These are phyloP conservation scores for Boletus vermiculosoides DNA, from an alignment of 768 basidiomycete species.

Conservation along the genomic window DNA sequence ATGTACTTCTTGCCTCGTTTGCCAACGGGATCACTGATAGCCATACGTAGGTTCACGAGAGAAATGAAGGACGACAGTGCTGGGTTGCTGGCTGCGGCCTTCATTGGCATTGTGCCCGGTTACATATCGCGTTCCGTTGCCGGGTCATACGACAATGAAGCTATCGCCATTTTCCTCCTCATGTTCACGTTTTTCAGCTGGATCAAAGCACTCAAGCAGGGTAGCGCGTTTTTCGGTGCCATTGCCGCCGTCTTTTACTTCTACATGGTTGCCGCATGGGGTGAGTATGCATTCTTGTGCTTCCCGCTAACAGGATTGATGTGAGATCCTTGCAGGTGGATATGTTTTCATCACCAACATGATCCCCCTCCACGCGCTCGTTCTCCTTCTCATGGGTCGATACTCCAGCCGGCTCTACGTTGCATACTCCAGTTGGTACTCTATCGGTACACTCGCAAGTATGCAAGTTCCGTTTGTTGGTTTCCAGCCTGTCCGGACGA, in stretches of 20 bases:
- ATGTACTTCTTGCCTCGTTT: constrained; percentile 26
- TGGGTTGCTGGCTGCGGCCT: constrained; percentile 94
- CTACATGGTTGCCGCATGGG: constrained; percentile 99
- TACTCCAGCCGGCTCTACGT: constrained; percentile 91
- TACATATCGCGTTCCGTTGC: constrained; percentile 99
- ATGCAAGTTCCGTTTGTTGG: constrained; percentile 99
- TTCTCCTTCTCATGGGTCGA: constrained; percentile 93
- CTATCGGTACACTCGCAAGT: constrained; percentile 92
- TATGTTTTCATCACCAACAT: constrained; percentile 99
- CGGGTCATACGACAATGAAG: constrained; percentile 99
- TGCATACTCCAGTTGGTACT: constrained; percentile 97
- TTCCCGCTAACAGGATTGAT: constrained; percentile 6
- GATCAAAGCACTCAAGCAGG: constrained; percentile 94
- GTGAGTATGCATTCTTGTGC: constrained; percentile 40
- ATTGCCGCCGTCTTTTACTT: constrained; percentile 96
- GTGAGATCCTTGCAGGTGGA: constrained; percentile 56
- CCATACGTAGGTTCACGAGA: constrained; percentile 77
- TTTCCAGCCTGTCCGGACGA: constrained; percentile 96
- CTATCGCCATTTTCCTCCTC: constrained; percentile 98
- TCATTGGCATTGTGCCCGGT: constrained; percentile 97
- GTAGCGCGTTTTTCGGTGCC: constrained; percentile 89
- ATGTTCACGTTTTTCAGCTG: constrained; percentile 99
- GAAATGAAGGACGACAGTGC: constrained; percentile 96
- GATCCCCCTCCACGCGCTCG: constrained; percentile 96
- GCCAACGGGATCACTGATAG: neutral